These are phyloP conservation scores for Leccinum variicolor DNA, from an alignment of 768 basidiomycete species.

Conservation along the genomic window DNA sequence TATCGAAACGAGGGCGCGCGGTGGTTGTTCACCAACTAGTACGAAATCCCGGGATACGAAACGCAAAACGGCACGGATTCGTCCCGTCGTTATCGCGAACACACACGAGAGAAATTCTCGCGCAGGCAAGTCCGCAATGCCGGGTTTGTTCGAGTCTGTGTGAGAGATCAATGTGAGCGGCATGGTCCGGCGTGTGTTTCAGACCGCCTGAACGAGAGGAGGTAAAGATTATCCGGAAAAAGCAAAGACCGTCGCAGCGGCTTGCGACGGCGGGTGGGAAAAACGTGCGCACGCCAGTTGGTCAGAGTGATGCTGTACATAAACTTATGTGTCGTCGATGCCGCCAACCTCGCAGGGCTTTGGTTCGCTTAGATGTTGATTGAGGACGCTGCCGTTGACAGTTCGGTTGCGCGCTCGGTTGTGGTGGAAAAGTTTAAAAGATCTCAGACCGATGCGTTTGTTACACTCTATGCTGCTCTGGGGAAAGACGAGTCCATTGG, in stretches of 20 bases:
- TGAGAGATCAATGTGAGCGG: conserved; percentile 5
- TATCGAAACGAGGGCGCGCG: conserved; percentile 12
- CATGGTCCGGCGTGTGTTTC: not conserved
- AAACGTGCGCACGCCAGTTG: not conserved
- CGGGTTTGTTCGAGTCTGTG: conserved; percentile 10
- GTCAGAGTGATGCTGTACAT: not conserved
- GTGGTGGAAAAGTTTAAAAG: not conserved
- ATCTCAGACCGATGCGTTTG: not conserved
- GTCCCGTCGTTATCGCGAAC: conserved; percentile 9
- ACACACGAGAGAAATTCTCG: not conserved
- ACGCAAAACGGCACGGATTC: not conserved
- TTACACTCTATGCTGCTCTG: not conserved
- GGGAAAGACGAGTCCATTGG: conserved; percentile 5
- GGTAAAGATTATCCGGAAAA: not conserved
- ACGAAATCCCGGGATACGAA: not conserved
- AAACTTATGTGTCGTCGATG: not conserved
- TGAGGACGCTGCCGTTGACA: not conserved
- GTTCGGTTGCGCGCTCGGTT: not conserved
- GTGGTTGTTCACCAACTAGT: not conserved
- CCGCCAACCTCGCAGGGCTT: not conserved
- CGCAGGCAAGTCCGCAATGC: not conserved
- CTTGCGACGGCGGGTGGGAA: not conserved
- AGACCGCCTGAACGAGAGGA: not conserved
- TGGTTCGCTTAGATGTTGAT: not conserved
- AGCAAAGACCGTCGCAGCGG: not conserved